These are phyloP conservation scores for Cyclotella sp. DNA, from an alignment of 108 stramenopile species.

Conservation along the genomic window DNA sequence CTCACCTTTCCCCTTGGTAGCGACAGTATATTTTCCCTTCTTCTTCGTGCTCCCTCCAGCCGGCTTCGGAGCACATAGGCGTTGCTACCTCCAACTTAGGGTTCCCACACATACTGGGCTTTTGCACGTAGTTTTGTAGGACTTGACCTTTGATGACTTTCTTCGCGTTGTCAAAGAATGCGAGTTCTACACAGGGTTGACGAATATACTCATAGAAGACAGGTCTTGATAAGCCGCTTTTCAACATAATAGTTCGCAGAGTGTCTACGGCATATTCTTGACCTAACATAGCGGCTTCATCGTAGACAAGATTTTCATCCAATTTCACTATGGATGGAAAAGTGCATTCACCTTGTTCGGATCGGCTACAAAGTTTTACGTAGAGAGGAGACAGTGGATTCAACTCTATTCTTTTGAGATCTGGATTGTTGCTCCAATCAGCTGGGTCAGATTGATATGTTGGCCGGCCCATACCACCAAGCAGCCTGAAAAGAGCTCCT, in stretches of 20 bases:
- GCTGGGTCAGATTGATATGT: slow-evolving; percentile 26
- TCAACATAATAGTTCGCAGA: slow-evolving; percentile 48
- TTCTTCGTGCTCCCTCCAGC: neutral
- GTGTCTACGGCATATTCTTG: slow-evolving; percentile 63
- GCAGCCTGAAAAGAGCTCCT: slow-evolving; percentile 36
- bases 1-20: slow-evolving; percentile 11
- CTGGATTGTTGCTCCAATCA: slow-evolving; percentile 27
- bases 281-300: slow-evolving; percentile 20
- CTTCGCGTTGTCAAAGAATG: slow-evolving; percentile 51
- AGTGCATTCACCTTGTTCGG: slow-evolving; percentile 21
- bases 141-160: slow-evolving; percentile 34
- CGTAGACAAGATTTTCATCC: slow-evolving; percentile 39
- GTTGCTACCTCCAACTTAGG: slow-evolving; percentile 33
- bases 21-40: slow-evolving; percentile 9
- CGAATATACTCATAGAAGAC: slow-evolving; percentile 65
- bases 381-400: slow-evolving; percentile 26
- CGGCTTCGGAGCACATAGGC: slow-evolving; percentile 28
- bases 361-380: slow-evolving; percentile 33
- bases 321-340: slow-evolving; percentile 34
- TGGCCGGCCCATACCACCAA: slow-evolving; percentile 26
- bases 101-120: slow-evolving; percentile 44
- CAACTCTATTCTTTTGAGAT: slow-evolving; percentile 19
- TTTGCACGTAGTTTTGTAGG: slow-evolving; percentile 10
- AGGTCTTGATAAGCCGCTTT: slow-evolving; percentile 17
- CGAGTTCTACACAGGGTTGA: slow-evolving; percentile 59